These are phyloP conservation scores for Pelargonium cotyledonis DNA, from an alignment of 441 rosid species.

Conservation along the genomic window DNA sequence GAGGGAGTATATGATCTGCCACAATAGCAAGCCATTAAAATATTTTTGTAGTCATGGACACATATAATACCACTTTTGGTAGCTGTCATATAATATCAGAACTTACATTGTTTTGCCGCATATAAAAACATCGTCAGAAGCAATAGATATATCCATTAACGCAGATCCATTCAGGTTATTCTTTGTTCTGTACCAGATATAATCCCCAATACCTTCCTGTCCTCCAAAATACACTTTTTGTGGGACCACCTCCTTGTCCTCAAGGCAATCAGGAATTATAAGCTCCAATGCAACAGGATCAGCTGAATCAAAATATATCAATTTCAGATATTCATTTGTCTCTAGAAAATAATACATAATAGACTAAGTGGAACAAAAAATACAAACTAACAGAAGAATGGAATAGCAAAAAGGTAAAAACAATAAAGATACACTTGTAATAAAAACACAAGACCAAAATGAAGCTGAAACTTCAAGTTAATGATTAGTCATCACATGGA, in stretches of 20 bases:
- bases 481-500: constrained; percentile 1
- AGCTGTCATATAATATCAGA: constrained; percentile 13
- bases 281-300: constrained; percentile 92
- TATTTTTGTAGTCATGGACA: constrained; percentile 10
- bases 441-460: constrained; percentile 1
- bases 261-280: constrained; percentile 61
- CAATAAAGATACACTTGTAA: not conserved
- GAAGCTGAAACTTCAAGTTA: not conserved
- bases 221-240: constrained; percentile 87
- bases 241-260: constrained; percentile 67
- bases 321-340: constrained; percentile 1
- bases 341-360: constrained; percentile 2
- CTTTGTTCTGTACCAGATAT: constrained; percentile 74
- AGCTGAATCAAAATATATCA: constrained; percentile 43
- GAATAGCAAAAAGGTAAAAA: constrained; percentile 4
- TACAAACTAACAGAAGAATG: constrained; percentile 1
- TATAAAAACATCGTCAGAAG: constrained; percentile 41
- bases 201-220: constrained; percentile 77
- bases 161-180: constrained; percentile 54
- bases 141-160: constrained; percentile 48
- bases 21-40: constrained; percentile 18
- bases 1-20: constrained; percentile 75
- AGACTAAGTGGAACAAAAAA: not conserved
- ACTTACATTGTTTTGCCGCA: constrained; percentile 74
- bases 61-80: constrained; percentile 15